phyloP scores from a whole-genome alignment of 2,329 filamentous ascomycete species.

The Didymella pomorum region DNA sequence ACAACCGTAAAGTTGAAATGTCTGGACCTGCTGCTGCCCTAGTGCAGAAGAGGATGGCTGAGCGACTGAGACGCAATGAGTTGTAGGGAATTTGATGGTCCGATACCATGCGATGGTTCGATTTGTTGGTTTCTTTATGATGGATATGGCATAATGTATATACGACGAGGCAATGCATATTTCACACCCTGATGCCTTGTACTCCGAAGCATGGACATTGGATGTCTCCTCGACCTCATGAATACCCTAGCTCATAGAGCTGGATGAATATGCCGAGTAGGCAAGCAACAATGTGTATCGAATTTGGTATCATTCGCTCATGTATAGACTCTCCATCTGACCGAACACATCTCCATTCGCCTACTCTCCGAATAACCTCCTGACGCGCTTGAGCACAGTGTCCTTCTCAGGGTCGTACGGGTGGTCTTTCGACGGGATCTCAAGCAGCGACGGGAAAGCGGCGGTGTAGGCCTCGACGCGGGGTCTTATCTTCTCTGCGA shows the following conservation, averaged over 20 bases:
- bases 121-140: slow-evolving; percentile 11
- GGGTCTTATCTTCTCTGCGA: slow-evolving; percentile 92
- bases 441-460: slow-evolving; percentile 93
- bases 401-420: slow-evolving; percentile 99
- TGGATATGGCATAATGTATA: slow-evolving; percentile 29
- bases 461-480: slow-evolving; percentile 91
- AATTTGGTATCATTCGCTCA: slow-evolving; percentile 10
- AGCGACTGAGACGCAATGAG: slow-evolving; percentile 41
- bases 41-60: slow-evolving; percentile 40
- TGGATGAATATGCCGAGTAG: not conserved
- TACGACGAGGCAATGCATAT: slow-evolving; percentile 25
- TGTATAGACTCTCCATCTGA: slow-evolving; percentile 4
- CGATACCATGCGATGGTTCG: slow-evolving; percentile 30
- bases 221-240: too few species aligned
- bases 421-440: slow-evolving; percentile 98
- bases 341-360: too few species aligned
- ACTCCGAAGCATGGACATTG: not conserved
- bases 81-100: slow-evolving; percentile 34
- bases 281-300: not conserved
- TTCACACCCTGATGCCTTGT: not conserved
- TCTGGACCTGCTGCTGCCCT: slow-evolving; percentile 48
- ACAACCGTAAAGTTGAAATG: slow-evolving; percentile 45
- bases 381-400: slow-evolving; percentile 89
- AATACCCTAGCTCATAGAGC: not conserved
- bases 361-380: slow-evolving; percentile 76